phyloP scores from a whole-genome alignment of 805 yeast genomes.

The Kodamaea kaohsiungensis region DNA sequence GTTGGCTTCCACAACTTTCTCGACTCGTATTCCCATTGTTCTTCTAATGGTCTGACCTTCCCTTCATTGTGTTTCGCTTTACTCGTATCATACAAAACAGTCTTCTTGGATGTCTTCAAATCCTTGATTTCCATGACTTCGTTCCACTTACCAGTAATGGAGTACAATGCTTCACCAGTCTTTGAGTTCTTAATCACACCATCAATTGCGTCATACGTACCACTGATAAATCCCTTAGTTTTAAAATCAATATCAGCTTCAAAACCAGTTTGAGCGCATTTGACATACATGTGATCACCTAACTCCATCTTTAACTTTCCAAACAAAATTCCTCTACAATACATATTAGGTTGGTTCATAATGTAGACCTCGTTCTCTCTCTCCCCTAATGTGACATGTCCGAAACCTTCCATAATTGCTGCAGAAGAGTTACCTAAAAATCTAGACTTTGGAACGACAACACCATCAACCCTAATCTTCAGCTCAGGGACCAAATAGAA shows the following conservation, averaged over 20 bases:
- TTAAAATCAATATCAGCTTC: conserved; percentile 89
- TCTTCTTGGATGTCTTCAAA: conserved; percentile 47
- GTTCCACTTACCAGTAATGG: conserved; percentile 91
- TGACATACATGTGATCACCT: conserved; percentile 87
- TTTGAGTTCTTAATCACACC: conserved; percentile 60
- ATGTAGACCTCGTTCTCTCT: conserved; percentile 69
- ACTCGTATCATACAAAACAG: conserved; percentile 46
- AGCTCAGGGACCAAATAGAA: conserved; percentile 83
- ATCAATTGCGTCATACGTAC: conserved; percentile 85
- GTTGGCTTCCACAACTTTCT: conserved; percentile 83
- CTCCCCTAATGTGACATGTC: conserved; percentile 67
- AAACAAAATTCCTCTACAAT: conserved; percentile 89
- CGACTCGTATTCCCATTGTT: conserved; percentile 82
- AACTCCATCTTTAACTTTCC: conserved; percentile 88
- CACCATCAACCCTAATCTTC: conserved; percentile 85
- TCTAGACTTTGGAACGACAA: conserved; percentile 80
- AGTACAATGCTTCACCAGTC: conserved; percentile 57
- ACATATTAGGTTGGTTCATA: conserved; percentile 93
- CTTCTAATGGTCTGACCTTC: conserved; percentile 69
- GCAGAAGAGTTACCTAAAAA: conserved; percentile 96
- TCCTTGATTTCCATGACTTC: conserved; percentile 70
- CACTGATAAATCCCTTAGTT: conserved; percentile 91
- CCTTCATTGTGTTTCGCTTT: conserved; percentile 59
- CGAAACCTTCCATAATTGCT: conserved; percentile 93
- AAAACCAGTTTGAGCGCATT: conserved; percentile 57